phyloP scores from a whole-genome alignment of 768 basidiomycete species.

The Lyophyllum shimeji region DNA sequence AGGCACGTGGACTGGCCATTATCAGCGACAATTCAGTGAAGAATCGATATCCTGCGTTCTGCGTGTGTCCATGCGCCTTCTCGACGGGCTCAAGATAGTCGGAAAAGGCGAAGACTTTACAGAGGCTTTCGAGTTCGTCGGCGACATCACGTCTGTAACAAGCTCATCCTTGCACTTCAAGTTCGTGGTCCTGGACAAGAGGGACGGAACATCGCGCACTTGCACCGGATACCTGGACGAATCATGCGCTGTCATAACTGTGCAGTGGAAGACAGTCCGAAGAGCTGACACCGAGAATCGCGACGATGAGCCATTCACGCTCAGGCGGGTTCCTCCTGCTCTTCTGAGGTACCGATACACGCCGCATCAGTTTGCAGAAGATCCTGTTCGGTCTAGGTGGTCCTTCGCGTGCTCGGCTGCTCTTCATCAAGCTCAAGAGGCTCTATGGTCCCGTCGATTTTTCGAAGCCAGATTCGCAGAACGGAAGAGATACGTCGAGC shows the following conservation, averaged over 20 bases:
- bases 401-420: conserved; percentile 31
- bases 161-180: conserved; percentile 22
- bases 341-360: conserved; percentile 31
- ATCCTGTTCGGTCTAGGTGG: conserved; percentile 32
- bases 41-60: conserved; percentile 25
- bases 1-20: conserved; percentile 35
- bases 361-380: conserved; percentile 24
- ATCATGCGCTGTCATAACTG: conserved; percentile 17
- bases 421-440: conserved; percentile 28
- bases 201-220: conserved; percentile 24
- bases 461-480: conserved; percentile 30
- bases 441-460: conserved; percentile 31
- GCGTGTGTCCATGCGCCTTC: conserved; percentile 27
- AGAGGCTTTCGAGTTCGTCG: conserved; percentile 29
- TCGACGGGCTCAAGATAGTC: conserved; percentile 19
- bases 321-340: conserved; percentile 28
- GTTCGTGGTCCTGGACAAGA: conserved; percentile 26
- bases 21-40: conserved; percentile 21
- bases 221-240: conserved; percentile 24
- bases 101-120: conserved; percentile 36
- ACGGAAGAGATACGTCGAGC: conserved; percentile 30
- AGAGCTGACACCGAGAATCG: conserved; percentile 9
- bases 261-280: conserved; percentile 13
- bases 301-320: conserved; percentile 19
- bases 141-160: conserved; percentile 16